Evolutionary conservation across 129 eudicot species (phyloP), one percentile per base, ranked within the genome.

Genomic region (Saussurea involucrata): DNA sequence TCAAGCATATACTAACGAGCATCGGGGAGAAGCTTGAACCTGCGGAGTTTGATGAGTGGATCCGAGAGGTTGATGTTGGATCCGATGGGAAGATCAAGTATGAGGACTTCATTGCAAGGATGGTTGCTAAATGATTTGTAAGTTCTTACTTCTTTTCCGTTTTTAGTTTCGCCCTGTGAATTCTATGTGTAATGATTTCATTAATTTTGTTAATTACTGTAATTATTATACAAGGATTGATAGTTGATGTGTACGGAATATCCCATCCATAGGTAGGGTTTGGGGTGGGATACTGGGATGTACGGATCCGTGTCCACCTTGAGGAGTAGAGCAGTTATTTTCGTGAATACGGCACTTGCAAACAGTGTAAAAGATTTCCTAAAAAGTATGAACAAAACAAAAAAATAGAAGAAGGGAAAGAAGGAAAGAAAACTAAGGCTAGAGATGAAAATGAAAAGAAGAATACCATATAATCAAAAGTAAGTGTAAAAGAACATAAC

Each of bases 21-120:
- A 90, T 90, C 67, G 96, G 96, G 32, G 96, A 88, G 74, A 90
- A 85, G 72, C 82, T 90, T 70, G 92, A 88, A 44, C 93, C 93
- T 5, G 88, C 88, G 29, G 94, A 88, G 87, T 91, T 91, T 61
- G 97, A 91, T 73, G 94, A 91, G 90, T 91, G 97, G 97, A 88
- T 91, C 87, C 87, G 88, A 20, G 94, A 86, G 83, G 90, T 91
- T 2, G 95, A 89, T 74, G 87, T 91, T 63, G 91, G 90, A 75
- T 80, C 88, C 49, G 94, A 91, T 67, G 94, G 97, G 24, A 86
- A 85, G 79, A 84, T 91, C 57, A 69, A 71, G 78, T 91, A 89
- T 67, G 95, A 89, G 83, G 97, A 86, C 66, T 86, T 90, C 76
- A 88, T 90, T 77, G 85, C 87, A 6, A 55, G 87, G 76, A 88